These are phyloP conservation scores for Crithidia acanthocephali DNA, from an alignment of 208 protist genomes.

Conservation along the genomic window DNA sequence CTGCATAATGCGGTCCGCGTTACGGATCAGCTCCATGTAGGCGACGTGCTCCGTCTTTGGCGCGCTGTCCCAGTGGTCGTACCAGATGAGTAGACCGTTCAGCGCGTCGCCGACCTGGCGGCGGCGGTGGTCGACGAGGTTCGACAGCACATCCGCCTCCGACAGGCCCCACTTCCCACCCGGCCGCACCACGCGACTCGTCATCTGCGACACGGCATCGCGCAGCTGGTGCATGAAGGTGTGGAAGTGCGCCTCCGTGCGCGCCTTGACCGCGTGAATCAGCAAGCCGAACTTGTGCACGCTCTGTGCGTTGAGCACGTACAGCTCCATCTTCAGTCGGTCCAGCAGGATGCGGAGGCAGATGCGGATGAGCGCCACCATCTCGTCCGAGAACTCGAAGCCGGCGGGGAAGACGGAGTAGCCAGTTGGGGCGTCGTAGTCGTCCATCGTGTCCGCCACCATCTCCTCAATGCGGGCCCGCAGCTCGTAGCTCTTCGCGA, in stretches of 20 bases:
- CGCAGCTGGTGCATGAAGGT: conserved; percentile 74
- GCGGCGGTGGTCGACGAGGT: conserved; percentile 68
- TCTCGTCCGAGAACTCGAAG: conserved; percentile 69
- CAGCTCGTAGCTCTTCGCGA: conserved; percentile 40
- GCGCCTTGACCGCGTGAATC: conserved; percentile 64
- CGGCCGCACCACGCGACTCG: conserved; percentile 52
- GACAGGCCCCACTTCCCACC: conserved; percentile 67
- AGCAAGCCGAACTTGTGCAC: conserved; percentile 61
- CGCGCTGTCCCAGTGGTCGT: conserved; percentile 81
- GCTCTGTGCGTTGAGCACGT: conserved; percentile 74
- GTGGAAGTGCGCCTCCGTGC: conserved; percentile 70
- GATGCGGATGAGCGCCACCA: conserved; percentile 66
- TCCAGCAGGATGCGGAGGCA: conserved; percentile 73
- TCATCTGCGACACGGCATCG: conserved; percentile 64
- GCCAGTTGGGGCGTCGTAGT: conserved; percentile 38
- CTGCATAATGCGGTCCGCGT: conserved; percentile 72
- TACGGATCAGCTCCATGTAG: conserved; percentile 87
- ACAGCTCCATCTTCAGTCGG: conserved; percentile 77
- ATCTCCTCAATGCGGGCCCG: conserved; percentile 65
- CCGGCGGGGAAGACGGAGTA: conserved; percentile 66
- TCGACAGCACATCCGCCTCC: conserved; percentile 60
- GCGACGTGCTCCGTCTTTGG: conserved; percentile 75
- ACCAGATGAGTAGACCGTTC: conserved; percentile 79
- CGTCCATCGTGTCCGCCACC: conserved; percentile 42
- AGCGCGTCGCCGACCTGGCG: conserved; percentile 61